These are phyloP conservation scores for Auriculariales sp. DNA, from an alignment of 768 basidiomycete species.

Conservation along the genomic window DNA sequence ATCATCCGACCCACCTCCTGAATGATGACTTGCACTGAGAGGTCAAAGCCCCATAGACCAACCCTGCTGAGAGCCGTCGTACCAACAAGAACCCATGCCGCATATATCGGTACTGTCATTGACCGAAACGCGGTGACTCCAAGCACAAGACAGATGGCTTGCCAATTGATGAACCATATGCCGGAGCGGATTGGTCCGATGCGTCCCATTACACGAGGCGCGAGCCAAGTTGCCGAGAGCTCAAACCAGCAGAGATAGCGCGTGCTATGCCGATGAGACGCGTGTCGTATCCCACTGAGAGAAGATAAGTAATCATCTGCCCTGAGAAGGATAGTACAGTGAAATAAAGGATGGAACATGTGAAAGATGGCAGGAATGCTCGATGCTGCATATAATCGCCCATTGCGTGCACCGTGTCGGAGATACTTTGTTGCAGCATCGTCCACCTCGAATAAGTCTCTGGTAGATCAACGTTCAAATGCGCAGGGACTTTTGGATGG, in stretches of 20 bases:
- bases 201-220: slow-evolving; percentile 12
- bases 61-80: slow-evolving; percentile 15
- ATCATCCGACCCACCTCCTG: slow-evolving; percentile 15
- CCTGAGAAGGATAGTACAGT: slow-evolving; percentile 17
- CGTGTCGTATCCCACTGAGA: slow-evolving; percentile 13
- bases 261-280: slow-evolving; percentile 13
- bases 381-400: slow-evolving; percentile 12
- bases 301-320: slow-evolving; percentile 17
- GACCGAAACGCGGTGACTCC: slow-evolving; percentile 10
- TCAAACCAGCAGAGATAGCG: slow-evolving; percentile 13
- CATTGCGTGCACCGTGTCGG: not conserved
- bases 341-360: slow-evolving; percentile 16
- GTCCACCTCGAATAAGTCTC: no score
- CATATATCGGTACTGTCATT: slow-evolving; percentile 5
- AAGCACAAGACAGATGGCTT: slow-evolving; percentile 13
- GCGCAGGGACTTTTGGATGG: not conserved
- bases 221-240: slow-evolving; percentile 16
- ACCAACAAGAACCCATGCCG: slow-evolving; percentile 11
- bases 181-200: slow-evolving; percentile 16
- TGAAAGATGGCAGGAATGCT: slow-evolving; percentile 13
- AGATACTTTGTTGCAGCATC: no score
- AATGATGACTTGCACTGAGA: slow-evolving; percentile 15
- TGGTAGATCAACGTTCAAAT: no score
- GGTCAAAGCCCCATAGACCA: slow-evolving; percentile 19
- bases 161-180: slow-evolving; percentile 18